Percentiles rank a stretch among this genome's conserved stretches.
phyloP scores from a whole-genome alignment of 345 rosid species.

The Eucalyptus polyanthemos region DNA sequence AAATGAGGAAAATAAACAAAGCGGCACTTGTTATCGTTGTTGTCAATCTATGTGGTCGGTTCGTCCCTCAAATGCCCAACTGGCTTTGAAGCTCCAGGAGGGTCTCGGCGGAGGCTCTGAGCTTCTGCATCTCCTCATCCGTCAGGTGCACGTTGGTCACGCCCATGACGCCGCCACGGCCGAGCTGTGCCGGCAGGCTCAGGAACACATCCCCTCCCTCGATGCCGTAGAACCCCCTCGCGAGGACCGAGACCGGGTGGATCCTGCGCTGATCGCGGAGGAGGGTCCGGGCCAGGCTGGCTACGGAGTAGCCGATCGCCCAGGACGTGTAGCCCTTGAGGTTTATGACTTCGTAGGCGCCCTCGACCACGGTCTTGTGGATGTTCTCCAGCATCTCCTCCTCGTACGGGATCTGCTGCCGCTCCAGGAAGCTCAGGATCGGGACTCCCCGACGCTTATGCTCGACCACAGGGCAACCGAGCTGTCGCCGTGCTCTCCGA shows the following conservation, averaged over 20 bases:
- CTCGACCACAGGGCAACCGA: constrained; percentile 97
- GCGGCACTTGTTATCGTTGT: background rate
- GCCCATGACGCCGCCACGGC: constrained; percentile 66
- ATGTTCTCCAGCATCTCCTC: constrained; percentile 66
- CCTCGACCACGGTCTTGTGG: constrained; percentile 46
- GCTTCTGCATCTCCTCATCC: constrained; percentile 46
- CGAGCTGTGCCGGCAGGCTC: constrained; percentile 75
- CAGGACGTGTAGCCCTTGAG: constrained; percentile 97
- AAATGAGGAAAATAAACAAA: background rate
- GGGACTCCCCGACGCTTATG: constrained; percentile 94
- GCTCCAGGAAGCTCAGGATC: constrained; percentile 60
- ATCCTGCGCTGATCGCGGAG: constrained; percentile 83
- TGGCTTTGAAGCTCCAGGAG: constrained; percentile 61
- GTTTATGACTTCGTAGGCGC: constrained; percentile 77
- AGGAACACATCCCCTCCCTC: constrained; percentile 65
- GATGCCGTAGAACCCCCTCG: constrained; percentile 76
- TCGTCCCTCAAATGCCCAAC: constrained; percentile 26
- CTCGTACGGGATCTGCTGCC: constrained; percentile 64
- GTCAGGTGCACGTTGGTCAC: constrained; percentile 75
- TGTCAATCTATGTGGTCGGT: background rate
- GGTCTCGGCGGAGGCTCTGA: constrained; percentile 60
- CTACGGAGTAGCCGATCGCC: constrained; percentile 96
- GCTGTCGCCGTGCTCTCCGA: constrained; percentile 96
- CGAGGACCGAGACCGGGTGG: constrained; percentile 84
- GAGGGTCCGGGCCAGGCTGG: constrained; percentile 59